phyloP scores from a whole-genome alignment of 495 filamentous ascomycete genomes.

The Oleoguttula mirabilis region DNA sequence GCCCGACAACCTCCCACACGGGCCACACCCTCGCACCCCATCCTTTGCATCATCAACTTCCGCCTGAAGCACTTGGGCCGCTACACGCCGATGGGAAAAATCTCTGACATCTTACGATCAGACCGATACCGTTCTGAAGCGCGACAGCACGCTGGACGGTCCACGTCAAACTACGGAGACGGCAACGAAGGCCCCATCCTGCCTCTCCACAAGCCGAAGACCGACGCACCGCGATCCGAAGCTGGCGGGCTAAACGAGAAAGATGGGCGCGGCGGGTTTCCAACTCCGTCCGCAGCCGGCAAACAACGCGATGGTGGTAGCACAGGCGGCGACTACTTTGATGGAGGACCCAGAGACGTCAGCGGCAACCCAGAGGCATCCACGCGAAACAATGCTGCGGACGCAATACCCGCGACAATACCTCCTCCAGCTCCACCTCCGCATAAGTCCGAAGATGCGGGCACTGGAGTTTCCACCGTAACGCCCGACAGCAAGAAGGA shows the following conservation, averaged over 20 bases:
- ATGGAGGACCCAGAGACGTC: too few relatives aligned
- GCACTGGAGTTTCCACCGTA: slow-evolving; percentile 41
- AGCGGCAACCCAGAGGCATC: slow-evolving; percentile 3
- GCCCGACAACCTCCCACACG: too few relatives aligned
- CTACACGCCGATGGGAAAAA: slow-evolving; percentile 62
- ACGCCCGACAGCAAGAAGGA: too few relatives aligned
- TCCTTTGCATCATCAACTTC: too few relatives aligned
- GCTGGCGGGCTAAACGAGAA: slow-evolving; percentile 19
- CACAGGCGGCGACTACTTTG: too few relatives aligned
- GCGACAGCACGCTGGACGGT: slow-evolving; percentile 10
- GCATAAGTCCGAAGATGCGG: slow-evolving; percentile 36
- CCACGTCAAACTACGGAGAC: not conserved
- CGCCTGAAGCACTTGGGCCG: too few relatives aligned
- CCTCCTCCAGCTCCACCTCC: slow-evolving; percentile 40
- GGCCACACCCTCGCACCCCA: too few relatives aligned
- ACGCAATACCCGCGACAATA: slow-evolving; percentile 25
- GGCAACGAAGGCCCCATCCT: slow-evolving; percentile 7
- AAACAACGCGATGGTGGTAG: not conserved
- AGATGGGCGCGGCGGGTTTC: slow-evolving; percentile 11
- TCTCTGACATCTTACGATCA: slow-evolving; percentile 32
- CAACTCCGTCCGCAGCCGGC: slow-evolving; percentile 6
- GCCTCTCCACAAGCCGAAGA: not conserved
- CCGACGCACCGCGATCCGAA: not conserved
- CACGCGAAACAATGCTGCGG: slow-evolving; percentile 26
- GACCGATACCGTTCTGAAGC: slow-evolving; percentile 14